Base-by-base conservation (phyloP, 176 grass and related monocot genomes). In the Oryza nivara region DNA sequence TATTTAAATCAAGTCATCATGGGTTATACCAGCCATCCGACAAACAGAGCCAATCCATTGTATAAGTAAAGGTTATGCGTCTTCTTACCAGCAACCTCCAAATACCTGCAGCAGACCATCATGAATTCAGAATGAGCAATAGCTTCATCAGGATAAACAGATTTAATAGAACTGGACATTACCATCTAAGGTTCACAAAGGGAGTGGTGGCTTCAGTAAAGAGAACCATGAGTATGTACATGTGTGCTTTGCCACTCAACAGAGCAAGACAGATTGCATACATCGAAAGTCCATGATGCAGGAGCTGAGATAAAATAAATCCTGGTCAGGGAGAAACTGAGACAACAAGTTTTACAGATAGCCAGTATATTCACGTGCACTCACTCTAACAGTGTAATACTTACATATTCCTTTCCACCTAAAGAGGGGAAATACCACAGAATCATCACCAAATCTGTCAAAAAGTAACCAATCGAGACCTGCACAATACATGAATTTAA, bases 151-250 rank as follows among this genome's bases (percentile, higher is more conserved):
- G 28, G 44, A 23, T 17, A 41, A 65, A 9, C 11, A 83, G 3
- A 10, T 63, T 71, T 85, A 48, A 68, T 2, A 41, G 12, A 17
- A 34, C 60, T 25, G 40, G 48, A 23, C 52, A 54, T 92, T 89
- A 97, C 92, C 95, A 97, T 94, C 95, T 92, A 70, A 97, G 84
- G 78, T 97, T 97, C 41, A 97, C 95, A 89, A 92, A 91, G 6
- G 92, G 95, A 71, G 95, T 97, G 19, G 95, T 97, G 63, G 77
- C 78, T 90, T 97, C 95, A 12, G 95, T 88, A 86, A 97, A 94
- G 73, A 97, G 92, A 43, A 97, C 83, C 81, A 88, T 94, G 25
- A 92, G 95, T 79, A 94, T 92, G 73, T 97, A 97, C 25, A 97
- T 51, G 81, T 97, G 95, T 72, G 85, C 95, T 82, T 94, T 89